phyloP scores from a whole-genome alignment of 2,329 filamentous ascomycete species.

The Coniochaeta hoffmannii region DNA sequence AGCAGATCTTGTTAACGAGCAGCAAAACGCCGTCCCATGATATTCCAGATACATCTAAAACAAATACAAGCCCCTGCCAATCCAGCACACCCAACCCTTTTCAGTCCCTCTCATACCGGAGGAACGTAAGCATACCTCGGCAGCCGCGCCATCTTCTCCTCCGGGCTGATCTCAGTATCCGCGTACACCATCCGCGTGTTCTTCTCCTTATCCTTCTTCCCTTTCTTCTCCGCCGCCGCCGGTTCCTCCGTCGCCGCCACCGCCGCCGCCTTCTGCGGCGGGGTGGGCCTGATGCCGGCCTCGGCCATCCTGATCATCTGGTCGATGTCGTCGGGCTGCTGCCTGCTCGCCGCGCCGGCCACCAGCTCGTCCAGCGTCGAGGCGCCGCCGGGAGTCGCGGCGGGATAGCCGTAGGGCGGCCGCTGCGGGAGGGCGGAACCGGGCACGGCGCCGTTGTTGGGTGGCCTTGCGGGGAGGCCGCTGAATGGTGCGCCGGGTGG shows the following conservation, averaged over 20 bases:
- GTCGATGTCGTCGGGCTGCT: constrained; percentile 55
- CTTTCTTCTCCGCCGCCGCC: constrained; percentile 50
- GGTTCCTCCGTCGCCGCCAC: constrained; percentile 31
- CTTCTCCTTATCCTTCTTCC: constrained; percentile 54
- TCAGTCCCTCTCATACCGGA: neutral
- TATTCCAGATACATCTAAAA: neutral
- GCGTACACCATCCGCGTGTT: constrained; percentile 68
- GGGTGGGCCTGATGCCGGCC: constrained; percentile 51
- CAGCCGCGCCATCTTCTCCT: constrained; percentile 81
- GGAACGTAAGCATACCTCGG: constrained; percentile 56
- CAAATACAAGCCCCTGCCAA: neutral
- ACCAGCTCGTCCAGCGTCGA: constrained; percentile 41
- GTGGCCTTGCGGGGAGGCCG: constrained; percentile 38
- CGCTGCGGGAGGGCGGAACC: constrained; percentile 18
- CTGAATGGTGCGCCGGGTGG: constrained; percentile 27
- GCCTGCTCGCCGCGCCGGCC: constrained; percentile 27
- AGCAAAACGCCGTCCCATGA: neutral
- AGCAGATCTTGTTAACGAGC: too few relatives aligned
- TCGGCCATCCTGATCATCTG: constrained; percentile 58
- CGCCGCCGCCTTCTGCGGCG: too few relatives aligned
- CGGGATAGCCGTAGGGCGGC: constrained; percentile 19
- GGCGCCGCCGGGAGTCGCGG: constrained; percentile 25
- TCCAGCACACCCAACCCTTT: neutral
- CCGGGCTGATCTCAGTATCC: constrained; percentile 71
- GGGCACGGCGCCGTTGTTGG: constrained; percentile 22